Conservation (phyloP, 192 early-diverging fungal genomes). For the Umbelopsis ramanniana region DNA sequence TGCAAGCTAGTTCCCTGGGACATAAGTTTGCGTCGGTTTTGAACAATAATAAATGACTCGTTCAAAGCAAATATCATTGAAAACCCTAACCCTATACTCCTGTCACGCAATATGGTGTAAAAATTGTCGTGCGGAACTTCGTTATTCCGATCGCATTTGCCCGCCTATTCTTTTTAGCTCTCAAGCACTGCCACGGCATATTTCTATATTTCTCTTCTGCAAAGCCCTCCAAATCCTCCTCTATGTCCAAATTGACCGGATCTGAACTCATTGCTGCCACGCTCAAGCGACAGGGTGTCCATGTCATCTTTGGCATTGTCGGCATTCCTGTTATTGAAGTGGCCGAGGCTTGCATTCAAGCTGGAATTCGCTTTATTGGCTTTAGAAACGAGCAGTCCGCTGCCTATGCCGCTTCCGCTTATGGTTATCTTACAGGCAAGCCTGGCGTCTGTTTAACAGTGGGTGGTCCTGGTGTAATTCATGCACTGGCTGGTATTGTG, state of each 20-base stretch:
- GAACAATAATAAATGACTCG: neutral
- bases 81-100: neutral
- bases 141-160: neutral
- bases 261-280: slow-evolving; percentile 61
- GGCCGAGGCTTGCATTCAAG: slow-evolving; percentile 70
- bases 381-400: slow-evolving; percentile 82
- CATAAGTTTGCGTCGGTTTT: neutral
- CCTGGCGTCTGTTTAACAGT: slow-evolving; percentile 74
- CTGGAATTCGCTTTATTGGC: slow-evolving; percentile 69
- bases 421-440: slow-evolving; percentile 59
- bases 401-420: slow-evolving; percentile 70
- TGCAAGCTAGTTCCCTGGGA: neutral
- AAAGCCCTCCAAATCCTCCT: neutral
- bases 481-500: slow-evolving; percentile 69
- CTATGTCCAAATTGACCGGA: slow-evolving; percentile 43
- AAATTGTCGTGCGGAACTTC: neutral
- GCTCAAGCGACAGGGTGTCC: slow-evolving; percentile 63
- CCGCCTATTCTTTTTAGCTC: neutral
- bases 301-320: slow-evolving; percentile 75
- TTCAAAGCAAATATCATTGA: neutral
- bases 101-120: neutral
- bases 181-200: neutral
- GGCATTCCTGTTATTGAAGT: slow-evolving; percentile 79
- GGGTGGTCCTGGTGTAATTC: slow-evolving; percentile 74
- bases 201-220: neutral